These are phyloP conservation scores for Ensete glaucum DNA, from an alignment of 176 grass and related monocot species.

Conservation along the genomic window DNA sequence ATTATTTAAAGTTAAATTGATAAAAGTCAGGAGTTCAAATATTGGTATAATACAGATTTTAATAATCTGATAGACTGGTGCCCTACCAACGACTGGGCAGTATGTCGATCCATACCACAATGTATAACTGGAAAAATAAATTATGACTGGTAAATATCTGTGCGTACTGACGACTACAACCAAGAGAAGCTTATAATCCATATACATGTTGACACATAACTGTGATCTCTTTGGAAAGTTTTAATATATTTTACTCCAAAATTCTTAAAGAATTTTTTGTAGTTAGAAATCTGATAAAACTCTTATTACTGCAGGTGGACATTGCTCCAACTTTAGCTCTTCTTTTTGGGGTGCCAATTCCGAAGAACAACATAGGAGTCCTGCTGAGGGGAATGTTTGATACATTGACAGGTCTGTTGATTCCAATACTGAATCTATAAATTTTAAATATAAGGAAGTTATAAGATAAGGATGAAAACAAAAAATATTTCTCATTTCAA, in stretches of 20 bases:
- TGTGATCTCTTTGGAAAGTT: neutral
- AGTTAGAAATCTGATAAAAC: neutral
- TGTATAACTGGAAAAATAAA: too few relatives aligned
- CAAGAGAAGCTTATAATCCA: neutral
- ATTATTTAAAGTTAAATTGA: too few relatives aligned
- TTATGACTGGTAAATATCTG: too few relatives aligned
- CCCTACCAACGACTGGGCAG: too few relatives aligned
- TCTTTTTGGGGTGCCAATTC: conserved; percentile 82
- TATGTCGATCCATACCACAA: too few relatives aligned
- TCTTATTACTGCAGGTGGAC: conserved; percentile 53
- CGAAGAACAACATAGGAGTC: conserved; percentile 90
- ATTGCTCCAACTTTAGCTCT: conserved; percentile 79
- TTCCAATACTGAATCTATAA: neutral
- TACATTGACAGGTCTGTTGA: conserved; percentile 60
- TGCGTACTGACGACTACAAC: too few relatives aligned
- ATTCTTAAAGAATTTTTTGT: neutral
- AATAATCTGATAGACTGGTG: too few relatives aligned
- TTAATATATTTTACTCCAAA: too few relatives aligned
- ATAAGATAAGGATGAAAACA: neutral
- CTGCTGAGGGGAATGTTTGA: conserved; percentile 61
- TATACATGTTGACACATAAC: neutral
- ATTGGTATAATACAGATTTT: too few relatives aligned
- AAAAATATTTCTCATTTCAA: conserved; percentile 6
- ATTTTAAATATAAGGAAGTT: neutral
- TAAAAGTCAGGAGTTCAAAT: too few relatives aligned